These are phyloP conservation scores for Solanum aculeatissimum DNA, from an alignment of 305 asterid genomes.

Conservation along the genomic window DNA sequence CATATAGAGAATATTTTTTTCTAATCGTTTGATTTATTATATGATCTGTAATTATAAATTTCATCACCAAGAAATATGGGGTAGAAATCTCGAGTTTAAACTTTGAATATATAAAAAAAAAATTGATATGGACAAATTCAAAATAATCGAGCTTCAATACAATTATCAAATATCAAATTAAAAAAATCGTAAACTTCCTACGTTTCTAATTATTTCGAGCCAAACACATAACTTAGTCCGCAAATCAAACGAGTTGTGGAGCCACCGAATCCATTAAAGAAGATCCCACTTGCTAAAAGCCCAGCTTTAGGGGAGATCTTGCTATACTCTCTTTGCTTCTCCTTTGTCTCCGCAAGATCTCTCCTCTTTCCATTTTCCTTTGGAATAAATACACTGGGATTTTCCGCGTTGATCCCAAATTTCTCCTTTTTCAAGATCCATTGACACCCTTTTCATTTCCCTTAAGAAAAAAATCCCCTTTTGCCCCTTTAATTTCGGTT, in stretches of 20 bases:
- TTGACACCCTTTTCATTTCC: background rate
- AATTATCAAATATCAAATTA: too few relatives aligned
- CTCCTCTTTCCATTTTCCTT: background rate
- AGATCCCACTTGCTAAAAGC: background rate
- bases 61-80: too few relatives aligned
- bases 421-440: background rate
- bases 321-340: background rate
- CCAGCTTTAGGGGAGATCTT: background rate
- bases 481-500: background rate
- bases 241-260: background rate
- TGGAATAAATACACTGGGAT: background rate
- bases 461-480: background rate
- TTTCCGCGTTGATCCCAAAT: background rate
- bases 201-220: too few relatives aligned
- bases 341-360: background rate
- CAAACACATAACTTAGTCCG: too few relatives aligned
- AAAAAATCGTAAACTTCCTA: too few relatives aligned
- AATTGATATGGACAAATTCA: too few relatives aligned
- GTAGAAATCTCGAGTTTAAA: too few relatives aligned
- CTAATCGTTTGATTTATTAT: too few relatives aligned
- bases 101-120: too few relatives aligned
- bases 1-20: too few relatives aligned
- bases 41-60: too few relatives aligned
- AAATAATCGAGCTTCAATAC: too few relatives aligned
- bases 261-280: background rate